These are phyloP conservation scores for Chloropicon primus DNA, from an alignment of 139 green algal genomes.

Conservation along the genomic window DNA sequence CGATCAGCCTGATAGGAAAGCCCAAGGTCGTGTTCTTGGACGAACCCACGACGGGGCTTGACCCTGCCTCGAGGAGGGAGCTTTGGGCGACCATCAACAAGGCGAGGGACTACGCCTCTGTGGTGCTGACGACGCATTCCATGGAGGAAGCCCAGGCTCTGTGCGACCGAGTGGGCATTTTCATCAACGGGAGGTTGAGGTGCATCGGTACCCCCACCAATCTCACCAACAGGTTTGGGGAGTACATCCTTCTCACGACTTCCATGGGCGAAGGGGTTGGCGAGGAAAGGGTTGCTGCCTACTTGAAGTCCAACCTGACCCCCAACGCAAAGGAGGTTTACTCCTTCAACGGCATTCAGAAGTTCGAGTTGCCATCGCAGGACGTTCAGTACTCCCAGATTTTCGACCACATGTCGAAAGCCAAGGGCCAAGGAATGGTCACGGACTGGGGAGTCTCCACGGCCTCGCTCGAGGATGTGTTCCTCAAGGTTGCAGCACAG, in stretches of 20 bases:
- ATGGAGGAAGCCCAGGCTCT: slow-evolving; percentile 67
- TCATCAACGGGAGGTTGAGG: slow-evolving; percentile 49
- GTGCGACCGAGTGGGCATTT: slow-evolving; percentile 67
- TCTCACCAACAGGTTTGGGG: slow-evolving; percentile 57
- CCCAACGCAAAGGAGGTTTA: not conserved
- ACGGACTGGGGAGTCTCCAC: slow-evolving; percentile 78
- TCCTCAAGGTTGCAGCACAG: slow-evolving; percentile 36
- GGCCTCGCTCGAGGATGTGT: slow-evolving; percentile 83
- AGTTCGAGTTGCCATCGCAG: not conserved
- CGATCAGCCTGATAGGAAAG: slow-evolving; percentile 58
- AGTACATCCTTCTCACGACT: slow-evolving; percentile 25
- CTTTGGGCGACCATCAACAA: not conserved
- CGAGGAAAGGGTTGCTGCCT: not conserved
- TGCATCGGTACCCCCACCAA: slow-evolving; percentile 79
- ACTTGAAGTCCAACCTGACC: not conserved
- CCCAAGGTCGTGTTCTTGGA: slow-evolving; percentile 70
- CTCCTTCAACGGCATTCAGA: not conserved
- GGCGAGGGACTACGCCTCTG: slow-evolving; percentile 22
- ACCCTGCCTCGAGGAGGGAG: slow-evolving; percentile 37
- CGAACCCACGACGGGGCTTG: slow-evolving; percentile 74
- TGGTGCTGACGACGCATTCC: slow-evolving; percentile 82
- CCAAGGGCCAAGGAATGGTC: slow-evolving; percentile 12
- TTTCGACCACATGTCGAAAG: not conserved
- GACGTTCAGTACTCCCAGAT: not conserved
- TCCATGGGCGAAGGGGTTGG: not conserved